Conservation (phyloP, 441 rosid genomes). For the Melastoma candidum region DNA sequence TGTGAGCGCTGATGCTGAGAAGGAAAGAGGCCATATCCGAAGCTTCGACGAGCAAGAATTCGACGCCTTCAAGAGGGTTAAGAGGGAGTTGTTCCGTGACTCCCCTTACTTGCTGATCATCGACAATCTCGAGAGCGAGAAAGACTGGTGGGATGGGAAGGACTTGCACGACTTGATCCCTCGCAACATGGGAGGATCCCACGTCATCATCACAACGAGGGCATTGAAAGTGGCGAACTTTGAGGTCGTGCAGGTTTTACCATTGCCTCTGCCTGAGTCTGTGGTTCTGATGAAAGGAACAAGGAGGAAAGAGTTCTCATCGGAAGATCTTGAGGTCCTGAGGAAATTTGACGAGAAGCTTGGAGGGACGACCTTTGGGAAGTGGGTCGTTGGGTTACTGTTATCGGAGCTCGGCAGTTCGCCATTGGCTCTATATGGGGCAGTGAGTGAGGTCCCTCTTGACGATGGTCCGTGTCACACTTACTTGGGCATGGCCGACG, state of each 20-base stretch:
- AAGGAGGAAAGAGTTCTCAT: constrained; percentile 53
- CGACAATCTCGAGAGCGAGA: constrained; percentile 85
- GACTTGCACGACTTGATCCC: constrained; percentile 80
- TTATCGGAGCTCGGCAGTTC: constrained; percentile 61
- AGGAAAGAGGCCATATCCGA: constrained; percentile 67
- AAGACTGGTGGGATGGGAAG: constrained; percentile 95
- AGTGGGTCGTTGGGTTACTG: constrained; percentile 63
- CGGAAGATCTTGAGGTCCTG: constrained; percentile 55
- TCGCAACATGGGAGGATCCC: constrained; percentile 72
- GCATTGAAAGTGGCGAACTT: constrained; percentile 72
- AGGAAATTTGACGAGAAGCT: constrained; percentile 55
- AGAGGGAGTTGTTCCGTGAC: constrained; percentile 70
- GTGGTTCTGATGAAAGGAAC: constrained; percentile 60
- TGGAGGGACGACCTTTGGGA: constrained; percentile 65
- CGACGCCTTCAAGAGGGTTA: constrained; percentile 82
- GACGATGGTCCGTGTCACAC: constrained; percentile 36
- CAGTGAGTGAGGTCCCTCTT: constrained; percentile 47
- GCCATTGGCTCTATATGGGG: constrained; percentile 69
- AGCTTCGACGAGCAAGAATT: constrained; percentile 84
- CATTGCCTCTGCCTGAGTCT: constrained; percentile 53
- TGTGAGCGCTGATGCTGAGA: constrained; percentile 80
- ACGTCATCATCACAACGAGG: constrained; percentile 76
- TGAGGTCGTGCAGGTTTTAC: constrained; percentile 48
- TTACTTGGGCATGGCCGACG: constrained; percentile 36
- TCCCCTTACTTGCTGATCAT: constrained; percentile 76